Evolutionary conservation across 495 filamentous ascomycete genomes (phyloP), one percentile per base, ranked within the genome.

Genomic region (Aspergillus diversus): DNA sequence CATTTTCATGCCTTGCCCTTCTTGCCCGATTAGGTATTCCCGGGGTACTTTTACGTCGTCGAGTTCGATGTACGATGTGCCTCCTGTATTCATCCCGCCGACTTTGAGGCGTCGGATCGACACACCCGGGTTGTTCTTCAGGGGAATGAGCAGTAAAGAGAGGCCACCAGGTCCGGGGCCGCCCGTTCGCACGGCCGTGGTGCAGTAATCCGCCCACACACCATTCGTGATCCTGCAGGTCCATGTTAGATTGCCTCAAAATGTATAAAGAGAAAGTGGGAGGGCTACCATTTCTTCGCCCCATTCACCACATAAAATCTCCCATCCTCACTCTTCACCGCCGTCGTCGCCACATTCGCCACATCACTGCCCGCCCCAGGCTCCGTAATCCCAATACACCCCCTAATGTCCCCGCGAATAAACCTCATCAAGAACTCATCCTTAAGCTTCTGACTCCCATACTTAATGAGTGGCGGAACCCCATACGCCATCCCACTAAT

Each of bases 391-490:
- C 39, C 39, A 43, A 43, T 43, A 9, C 39, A 43, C 4, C 39
- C 39, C n/a, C 39, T 43, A 9, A 43, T 43, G 4, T 43, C 39
- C 39, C 39, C 39, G 12, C 7, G 11, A 11, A 43, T 12, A 43
- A 43, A 43, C 39, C 39, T 5, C 39, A n/a, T 4, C 39, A 53
- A 7, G 33, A 54, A 33, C 51, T 31, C 5, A 17, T 54, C 9
- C 51, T 54, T 17, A 5, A 54, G n/a, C 8, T 54, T 9, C 51
- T 21, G 7, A 33, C 51, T 54, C 21, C 21, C 51, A n/a, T 54
- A 54, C 51, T 31, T 32, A 21, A 54, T 54, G 2, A 54, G 11
- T n/a, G 51, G 51, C 0, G 51, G 51, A 3, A 54, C 27, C 51
- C 7, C 51, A 54, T 54, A 54, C 17, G 51, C 51, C 21, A 54